These are phyloP conservation scores for Epichloe sylvatica DNA, from an alignment of 2,329 filamentous ascomycete genomes.

Conservation along the genomic window DNA sequence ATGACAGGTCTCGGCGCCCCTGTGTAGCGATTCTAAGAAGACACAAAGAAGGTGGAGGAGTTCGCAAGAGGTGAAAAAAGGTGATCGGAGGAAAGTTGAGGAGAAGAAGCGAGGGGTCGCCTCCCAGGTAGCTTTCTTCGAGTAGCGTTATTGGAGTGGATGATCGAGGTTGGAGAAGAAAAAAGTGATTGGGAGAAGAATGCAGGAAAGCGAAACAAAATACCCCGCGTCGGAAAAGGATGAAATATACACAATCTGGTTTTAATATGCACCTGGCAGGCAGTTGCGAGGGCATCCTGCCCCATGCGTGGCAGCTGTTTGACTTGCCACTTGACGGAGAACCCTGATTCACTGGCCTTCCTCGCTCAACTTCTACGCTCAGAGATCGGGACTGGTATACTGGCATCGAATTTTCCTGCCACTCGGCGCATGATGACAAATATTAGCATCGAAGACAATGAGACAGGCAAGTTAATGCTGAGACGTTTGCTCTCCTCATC, in stretches of 20 bases:
- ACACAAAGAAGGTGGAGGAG: not conserved
- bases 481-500: not conserved
- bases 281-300: slow-evolving; percentile 4
- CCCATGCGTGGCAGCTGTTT: not conserved
- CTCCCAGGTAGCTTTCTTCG: not conserved
- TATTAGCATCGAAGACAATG: too few relatives aligned
- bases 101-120: not conserved
- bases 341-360: not conserved
- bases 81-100: not conserved
- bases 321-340: not conserved
- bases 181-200: slow-evolving; percentile 1
- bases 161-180: not conserved
- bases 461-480: not conserved
- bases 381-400: too few relatives aligned
- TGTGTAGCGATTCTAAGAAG: not conserved
- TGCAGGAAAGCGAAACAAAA: slow-evolving; percentile 1
- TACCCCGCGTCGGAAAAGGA: slow-evolving; percentile 1
- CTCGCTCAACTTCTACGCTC: not conserved
- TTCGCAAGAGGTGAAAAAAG: not conserved
- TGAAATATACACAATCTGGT: not conserved
- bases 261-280: slow-evolving; percentile 2
- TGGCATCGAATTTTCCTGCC: too few relatives aligned
- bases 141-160: not conserved
- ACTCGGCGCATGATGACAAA: too few relatives aligned
- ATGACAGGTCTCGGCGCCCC: not conserved